These are phyloP conservation scores for Biscogniauxia sp. DNA, from an alignment of 2,329 filamentous ascomycete species.

Conservation along the genomic window DNA sequence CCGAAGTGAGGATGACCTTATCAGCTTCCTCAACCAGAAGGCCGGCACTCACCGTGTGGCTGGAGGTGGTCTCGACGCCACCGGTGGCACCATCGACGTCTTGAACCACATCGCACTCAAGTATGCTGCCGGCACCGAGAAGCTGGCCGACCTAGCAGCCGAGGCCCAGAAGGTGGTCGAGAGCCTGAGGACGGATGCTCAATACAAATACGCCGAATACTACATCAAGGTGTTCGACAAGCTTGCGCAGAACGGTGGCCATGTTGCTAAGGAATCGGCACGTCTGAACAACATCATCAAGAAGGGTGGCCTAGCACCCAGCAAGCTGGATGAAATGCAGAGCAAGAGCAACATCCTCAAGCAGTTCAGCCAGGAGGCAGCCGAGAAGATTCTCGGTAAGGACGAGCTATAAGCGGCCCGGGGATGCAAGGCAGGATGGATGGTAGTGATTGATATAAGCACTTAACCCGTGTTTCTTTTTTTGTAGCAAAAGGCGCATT, in stretches of 20 bases:
- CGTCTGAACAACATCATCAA: constrained; percentile 75
- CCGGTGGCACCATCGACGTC: constrained; percentile 77
- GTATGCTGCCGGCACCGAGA: constrained; percentile 60
- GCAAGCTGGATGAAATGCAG: constrained; percentile 86
- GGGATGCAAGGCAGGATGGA: constrained; percentile 1
- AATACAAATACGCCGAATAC: constrained; percentile 84
- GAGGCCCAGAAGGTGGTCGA: constrained; percentile 72
- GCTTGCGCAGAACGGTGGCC: constrained; percentile 72
- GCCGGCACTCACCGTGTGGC: constrained; percentile 79
- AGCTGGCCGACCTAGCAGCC: constrained; percentile 61
- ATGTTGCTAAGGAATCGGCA: constrained; percentile 80
- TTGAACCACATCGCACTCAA: constrained; percentile 76
- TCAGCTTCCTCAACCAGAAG: constrained; percentile 84
- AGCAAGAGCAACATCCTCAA: constrained; percentile 84
- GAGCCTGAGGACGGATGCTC: constrained; percentile 58
- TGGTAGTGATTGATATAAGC: constrained; percentile 4
- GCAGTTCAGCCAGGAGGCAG: constrained; percentile 65
- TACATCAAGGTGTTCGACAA: constrained; percentile 91
- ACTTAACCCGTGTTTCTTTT: background rate
- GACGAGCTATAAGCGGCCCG: constrained; percentile 61
- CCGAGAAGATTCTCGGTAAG: constrained; percentile 57
- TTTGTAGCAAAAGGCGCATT: background rate
- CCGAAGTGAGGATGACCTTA: constrained; percentile 72
- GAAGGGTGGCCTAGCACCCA: constrained; percentile 80
- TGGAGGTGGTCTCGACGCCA: constrained; percentile 75